These are phyloP conservation scores for Tranzscheliella williamsii DNA, from an alignment of 1,284 basidiomycete genomes.

Conservation along the genomic window DNA sequence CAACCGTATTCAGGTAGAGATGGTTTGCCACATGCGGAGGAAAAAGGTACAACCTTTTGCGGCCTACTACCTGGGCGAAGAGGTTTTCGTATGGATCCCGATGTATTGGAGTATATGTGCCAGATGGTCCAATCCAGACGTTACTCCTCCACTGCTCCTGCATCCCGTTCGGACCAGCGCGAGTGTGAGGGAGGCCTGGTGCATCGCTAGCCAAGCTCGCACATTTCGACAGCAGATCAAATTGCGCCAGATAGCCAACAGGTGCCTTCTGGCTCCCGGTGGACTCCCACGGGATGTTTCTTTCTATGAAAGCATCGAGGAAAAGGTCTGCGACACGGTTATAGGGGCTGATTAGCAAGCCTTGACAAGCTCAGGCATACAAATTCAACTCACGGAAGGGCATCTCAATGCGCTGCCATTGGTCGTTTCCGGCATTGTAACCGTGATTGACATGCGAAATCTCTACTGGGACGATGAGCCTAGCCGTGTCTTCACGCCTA, in stretches of 20 bases:
- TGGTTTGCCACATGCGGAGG: constrained; percentile 11
- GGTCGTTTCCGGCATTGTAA: constrained; percentile 22
- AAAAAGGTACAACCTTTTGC: constrained; percentile 39
- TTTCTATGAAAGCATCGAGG: constrained; percentile 41
- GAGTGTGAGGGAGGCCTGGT: constrained; percentile 37
- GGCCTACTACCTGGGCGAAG: constrained; percentile 41
- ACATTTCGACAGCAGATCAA: constrained; percentile 26
- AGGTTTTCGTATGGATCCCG: constrained; percentile 46
- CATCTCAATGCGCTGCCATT: constrained; percentile 41
- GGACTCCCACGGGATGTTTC: constrained; percentile 26
- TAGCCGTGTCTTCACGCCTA: constrained; percentile 7
- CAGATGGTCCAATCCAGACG: constrained; percentile 40
- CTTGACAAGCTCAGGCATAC: not conserved
- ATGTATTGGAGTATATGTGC: constrained; percentile 42
- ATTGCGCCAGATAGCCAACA: constrained; percentile 44
- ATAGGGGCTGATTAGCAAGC: not conserved
- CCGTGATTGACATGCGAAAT: constrained; percentile 26
- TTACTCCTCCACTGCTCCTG: constrained; percentile 46
- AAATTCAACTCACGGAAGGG: constrained; percentile 12
- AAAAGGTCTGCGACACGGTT: constrained; percentile 7
- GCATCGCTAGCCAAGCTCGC: constrained; percentile 25
- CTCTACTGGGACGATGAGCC: constrained; percentile 36
- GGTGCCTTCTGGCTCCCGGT: constrained; percentile 1
- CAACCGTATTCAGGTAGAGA: constrained; percentile 22
- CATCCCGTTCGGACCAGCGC: constrained; percentile 27